A percentile compares a stretch with the other conserved stretches of the same genome.
These are phyloP conservation scores for Pelargonium citronellum DNA, from an alignment of 441 rosid species.

Conservation along the genomic window DNA sequence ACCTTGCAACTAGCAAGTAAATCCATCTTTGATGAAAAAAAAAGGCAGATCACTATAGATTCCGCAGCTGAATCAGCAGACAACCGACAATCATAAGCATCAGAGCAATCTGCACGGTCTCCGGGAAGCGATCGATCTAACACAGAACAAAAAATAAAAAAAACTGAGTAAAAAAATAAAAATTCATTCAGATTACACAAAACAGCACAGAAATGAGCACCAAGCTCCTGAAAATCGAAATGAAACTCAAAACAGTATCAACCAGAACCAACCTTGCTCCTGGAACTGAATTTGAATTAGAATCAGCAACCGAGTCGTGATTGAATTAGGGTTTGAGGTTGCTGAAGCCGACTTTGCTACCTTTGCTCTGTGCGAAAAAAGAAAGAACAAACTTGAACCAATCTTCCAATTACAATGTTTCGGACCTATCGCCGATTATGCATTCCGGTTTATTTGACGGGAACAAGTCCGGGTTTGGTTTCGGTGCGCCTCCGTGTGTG, in stretches of 20 bases:
- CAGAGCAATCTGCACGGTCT: conserved; percentile 25
- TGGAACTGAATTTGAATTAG: conserved; percentile 9
- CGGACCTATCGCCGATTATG: conserved; percentile 77
- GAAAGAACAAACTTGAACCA: conserved; percentile 15
- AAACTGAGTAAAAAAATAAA: not conserved
- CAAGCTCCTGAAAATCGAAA: conserved; percentile 12
- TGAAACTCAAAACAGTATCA: not conserved
- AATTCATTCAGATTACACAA: conserved; percentile 2
- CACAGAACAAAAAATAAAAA: not conserved
- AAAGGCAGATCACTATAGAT: conserved; percentile 27
- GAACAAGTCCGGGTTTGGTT: conserved; percentile 66
- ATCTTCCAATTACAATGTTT: conserved; percentile 30
- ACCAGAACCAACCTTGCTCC: conserved; percentile 15
- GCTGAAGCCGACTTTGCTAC: conserved; percentile 28
- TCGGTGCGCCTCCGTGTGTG: conserved; percentile 25
- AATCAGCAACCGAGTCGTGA: conserved; percentile 3
- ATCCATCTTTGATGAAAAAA: conserved; percentile 51
- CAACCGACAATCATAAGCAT: conserved; percentile 24
- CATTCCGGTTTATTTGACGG: conserved; percentile 44
- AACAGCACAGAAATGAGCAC: conserved; percentile 14
- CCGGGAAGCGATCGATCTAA: conserved; percentile 37
- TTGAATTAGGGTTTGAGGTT: conserved; percentile 38
- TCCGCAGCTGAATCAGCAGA: conserved; percentile 25
- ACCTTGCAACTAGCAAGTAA: conserved; percentile 75
- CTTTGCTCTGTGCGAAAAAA: conserved; percentile 12